Evolutionary conservation across 2,329 filamentous ascomycete genomes (phyloP).

Genomic region (Sporothrix brunneoviolacea): DNA sequence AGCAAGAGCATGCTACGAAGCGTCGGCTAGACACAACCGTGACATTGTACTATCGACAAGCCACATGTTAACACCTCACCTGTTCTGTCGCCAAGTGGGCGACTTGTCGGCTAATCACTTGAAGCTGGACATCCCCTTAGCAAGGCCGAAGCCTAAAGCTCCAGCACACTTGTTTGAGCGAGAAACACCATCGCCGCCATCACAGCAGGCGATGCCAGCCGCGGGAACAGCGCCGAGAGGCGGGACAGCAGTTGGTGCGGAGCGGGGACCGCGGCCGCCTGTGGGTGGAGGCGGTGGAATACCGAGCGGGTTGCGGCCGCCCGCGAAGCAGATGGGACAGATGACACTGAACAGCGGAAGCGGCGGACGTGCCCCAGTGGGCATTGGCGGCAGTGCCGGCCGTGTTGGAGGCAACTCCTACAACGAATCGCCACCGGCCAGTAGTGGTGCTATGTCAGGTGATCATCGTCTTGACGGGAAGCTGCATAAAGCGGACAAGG

Average conservation of each 20-base stretch:
- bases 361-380: slow-evolving; percentile 21
- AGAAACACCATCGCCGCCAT: slow-evolving; percentile 48
- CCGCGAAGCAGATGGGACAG: slow-evolving; percentile 48
- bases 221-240: slow-evolving; percentile 3
- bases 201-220: slow-evolving; percentile 22
- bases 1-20: slow-evolving; percentile 80
- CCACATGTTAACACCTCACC: slow-evolving; percentile 82
- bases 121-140: slow-evolving; percentile 71
- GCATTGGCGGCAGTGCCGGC: no score
- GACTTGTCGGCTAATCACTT: slow-evolving; percentile 72
- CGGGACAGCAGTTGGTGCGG: no score
- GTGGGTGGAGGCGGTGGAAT: slow-evolving; percentile 24
- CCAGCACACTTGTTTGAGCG: slow-evolving; percentile 82
- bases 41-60: slow-evolving; percentile 86
- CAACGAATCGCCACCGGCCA: slow-evolving; percentile 16
- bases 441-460: background rate
- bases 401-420: no score
- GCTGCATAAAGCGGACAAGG: slow-evolving; percentile 42
- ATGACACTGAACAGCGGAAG: slow-evolving; percentile 41
- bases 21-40: slow-evolving; percentile 62
- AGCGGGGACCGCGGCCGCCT: slow-evolving; percentile 2
- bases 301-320: slow-evolving; percentile 35
- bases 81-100: slow-evolving; percentile 76
- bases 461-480: slow-evolving; percentile 24
- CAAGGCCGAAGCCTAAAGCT: slow-evolving; percentile 71